These are phyloP conservation scores for Leishmania braziliensis DNA, from an alignment of 208 protist genomes.

Conservation along the genomic window DNA sequence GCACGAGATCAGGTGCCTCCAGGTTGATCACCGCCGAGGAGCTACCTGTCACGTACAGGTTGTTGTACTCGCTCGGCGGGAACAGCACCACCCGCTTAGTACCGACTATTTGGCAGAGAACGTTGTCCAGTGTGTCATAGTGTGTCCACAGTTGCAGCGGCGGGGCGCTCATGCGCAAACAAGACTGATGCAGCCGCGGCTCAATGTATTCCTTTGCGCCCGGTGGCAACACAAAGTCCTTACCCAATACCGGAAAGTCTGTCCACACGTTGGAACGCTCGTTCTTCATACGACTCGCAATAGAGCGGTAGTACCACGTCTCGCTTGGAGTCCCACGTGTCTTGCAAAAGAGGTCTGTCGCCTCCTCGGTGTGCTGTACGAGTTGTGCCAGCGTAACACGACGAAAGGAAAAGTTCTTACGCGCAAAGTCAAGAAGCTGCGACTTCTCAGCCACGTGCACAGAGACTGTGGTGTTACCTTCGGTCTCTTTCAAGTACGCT, in stretches of 20 bases:
- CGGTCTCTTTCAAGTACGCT: conserved; percentile 55
- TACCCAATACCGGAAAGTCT: conserved; percentile 69
- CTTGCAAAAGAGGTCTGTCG: conserved; percentile 17
- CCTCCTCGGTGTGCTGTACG: conserved; percentile 61
- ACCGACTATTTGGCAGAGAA: conserved; percentile 92
- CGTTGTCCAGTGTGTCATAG: conserved; percentile 94
- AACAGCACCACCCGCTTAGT: conserved; percentile 91
- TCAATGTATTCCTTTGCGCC: conserved; percentile 47
- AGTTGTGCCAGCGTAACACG: conserved; percentile 74
- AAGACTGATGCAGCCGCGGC: conserved; percentile 83
- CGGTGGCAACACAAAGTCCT: conserved; percentile 75
- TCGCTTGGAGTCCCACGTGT: conserved; percentile 31
- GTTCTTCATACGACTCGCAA: conserved; percentile 85
- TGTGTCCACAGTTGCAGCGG: conserved; percentile 94
- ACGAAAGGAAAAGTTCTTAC: conserved; percentile 89
- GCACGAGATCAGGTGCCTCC: conserved; percentile 68
- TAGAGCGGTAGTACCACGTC: conserved; percentile 87
- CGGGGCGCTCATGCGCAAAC: conserved; percentile 85
- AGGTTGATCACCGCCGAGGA: conserved; percentile 87
- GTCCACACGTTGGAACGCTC: conserved; percentile 84
- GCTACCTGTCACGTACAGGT: conserved; percentile 91
- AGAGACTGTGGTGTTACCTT: conserved; percentile 60
- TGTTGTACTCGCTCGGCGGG: conserved; percentile 83
- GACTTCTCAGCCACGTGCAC: conserved; percentile 74
- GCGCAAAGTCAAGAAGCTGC: conserved; percentile 87